phyloP scores from a whole-genome alignment of 805 yeast species.

The Metschnikowia peoriensis region DNA sequence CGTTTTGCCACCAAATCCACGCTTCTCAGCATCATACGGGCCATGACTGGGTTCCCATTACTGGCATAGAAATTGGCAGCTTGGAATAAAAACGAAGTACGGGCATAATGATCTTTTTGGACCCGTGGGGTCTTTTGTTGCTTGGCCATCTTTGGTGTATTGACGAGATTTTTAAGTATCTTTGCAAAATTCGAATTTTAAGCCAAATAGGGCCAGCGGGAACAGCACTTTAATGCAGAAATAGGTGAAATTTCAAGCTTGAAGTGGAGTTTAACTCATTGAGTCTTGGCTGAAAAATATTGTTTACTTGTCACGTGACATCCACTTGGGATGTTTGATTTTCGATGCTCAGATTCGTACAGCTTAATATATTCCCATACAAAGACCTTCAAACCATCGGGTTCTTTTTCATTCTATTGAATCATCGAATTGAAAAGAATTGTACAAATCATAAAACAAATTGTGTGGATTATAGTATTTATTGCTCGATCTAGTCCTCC shows the following conservation, averaged over 20 bases:
- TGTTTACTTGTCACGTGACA: too few relatives aligned
- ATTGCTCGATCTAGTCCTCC: background rate
- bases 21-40: slow-evolving; percentile 54
- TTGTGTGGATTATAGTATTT: background rate
- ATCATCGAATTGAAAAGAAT: too few relatives aligned
- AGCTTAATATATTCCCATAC: too few relatives aligned
- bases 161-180: slow-evolving; percentile 11
- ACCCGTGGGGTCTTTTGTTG: slow-evolving; percentile 15
- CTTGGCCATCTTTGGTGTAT: slow-evolving; percentile 12
- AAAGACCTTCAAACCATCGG: too few relatives aligned
- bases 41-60: slow-evolving; percentile 38
- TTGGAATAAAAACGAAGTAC: slow-evolving; percentile 61
- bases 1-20: slow-evolving; percentile 64
- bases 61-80: slow-evolving; percentile 43
- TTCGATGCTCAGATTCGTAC: too few relatives aligned
- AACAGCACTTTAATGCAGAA: background rate
- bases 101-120: slow-evolving; percentile 57
- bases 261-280: too few relatives aligned
- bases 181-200: background rate
- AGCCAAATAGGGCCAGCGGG: background rate
- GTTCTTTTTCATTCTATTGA: too few relatives aligned
- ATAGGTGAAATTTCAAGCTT: too few relatives aligned
- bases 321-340: too few relatives aligned
- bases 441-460: too few relatives aligned
- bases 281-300: too few relatives aligned